Conservation (phyloP, 176 grass and related monocot genomes). For the Aechmea fasciata region DNA sequence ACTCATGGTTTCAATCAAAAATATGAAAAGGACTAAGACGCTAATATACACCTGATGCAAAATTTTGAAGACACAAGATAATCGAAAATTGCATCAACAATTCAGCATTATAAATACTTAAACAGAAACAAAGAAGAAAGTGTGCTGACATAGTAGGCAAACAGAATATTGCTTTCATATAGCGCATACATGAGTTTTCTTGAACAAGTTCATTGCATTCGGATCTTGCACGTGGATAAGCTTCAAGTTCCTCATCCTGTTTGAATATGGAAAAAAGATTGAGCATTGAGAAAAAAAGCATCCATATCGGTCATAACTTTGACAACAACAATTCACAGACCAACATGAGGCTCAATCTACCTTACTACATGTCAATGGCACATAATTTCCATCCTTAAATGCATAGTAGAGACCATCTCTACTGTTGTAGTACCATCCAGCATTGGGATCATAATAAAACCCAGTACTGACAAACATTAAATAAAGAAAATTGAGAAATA, state of each 20-base stretch:
- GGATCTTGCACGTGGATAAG: constrained; percentile 23
- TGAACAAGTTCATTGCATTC: background rate
- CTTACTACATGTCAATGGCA: constrained; percentile 24
- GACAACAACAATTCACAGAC: constrained; percentile 9
- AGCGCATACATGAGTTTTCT: constrained; percentile 32
- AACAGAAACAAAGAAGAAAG: background rate
- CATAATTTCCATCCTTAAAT: constrained; percentile 53
- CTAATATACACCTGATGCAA: background rate
- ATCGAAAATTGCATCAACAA: background rate
- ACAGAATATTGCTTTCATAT: constrained; percentile 1
- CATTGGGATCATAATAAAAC: constrained; percentile 74
- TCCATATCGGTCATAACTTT: background rate
- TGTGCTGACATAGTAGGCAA: background rate
- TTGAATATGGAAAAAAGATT: constrained; percentile 18
- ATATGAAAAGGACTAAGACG: background rate
- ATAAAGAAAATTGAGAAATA: background rate
- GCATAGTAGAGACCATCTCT: constrained; percentile 60
- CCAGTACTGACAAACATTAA: constrained; percentile 46
- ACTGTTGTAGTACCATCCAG: constrained; percentile 81
- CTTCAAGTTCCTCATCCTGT: constrained; percentile 28
- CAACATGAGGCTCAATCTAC: constrained; percentile 15
- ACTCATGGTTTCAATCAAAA: background rate
- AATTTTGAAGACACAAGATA: background rate
- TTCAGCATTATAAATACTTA: background rate
- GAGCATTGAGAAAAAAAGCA: background rate